phyloP scores from a whole-genome alignment of 495 filamentous ascomycete genomes.

The Podospora bellae-mahoneyi region DNA sequence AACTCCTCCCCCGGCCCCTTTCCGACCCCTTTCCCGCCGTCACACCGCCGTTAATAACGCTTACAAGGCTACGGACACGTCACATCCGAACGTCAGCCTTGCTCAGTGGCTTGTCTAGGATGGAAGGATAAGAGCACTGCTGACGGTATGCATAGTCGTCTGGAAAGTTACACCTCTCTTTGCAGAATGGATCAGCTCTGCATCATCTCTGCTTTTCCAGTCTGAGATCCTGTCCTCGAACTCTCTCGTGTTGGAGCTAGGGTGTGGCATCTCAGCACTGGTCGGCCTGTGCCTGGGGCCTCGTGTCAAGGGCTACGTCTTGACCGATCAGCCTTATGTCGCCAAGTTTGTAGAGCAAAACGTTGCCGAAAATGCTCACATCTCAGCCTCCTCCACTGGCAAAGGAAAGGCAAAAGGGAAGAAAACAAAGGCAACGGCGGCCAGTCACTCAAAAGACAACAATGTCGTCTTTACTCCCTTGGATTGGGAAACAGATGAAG shows the following conservation, averaged over 20 bases:
- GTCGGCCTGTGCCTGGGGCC: constrained; percentile 64
- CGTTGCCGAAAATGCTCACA: constrained; percentile 58
- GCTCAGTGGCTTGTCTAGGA: background rate
- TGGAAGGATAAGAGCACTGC: background rate
- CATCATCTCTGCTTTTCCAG: constrained; percentile 49
- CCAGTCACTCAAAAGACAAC: background rate
- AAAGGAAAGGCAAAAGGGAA: constrained; percentile 5
- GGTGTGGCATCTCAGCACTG: constrained; percentile 79
- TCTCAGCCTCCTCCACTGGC: background rate
- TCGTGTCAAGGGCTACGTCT: constrained; percentile 61
- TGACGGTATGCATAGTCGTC: constrained; percentile 52
- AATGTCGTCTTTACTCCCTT: constrained; percentile 50
- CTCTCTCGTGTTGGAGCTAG: constrained; percentile 73
- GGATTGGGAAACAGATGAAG: constrained; percentile 67
- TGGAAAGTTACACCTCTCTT: constrained; percentile 92
- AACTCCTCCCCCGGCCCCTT: constrained; percentile 1
- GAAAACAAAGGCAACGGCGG: background rate
- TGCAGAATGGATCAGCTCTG: constrained; percentile 70
- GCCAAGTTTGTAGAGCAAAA: constrained; percentile 71
- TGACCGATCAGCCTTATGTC: constrained; percentile 89
- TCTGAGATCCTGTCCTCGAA: constrained; percentile 50
- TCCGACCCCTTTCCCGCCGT: background rate
- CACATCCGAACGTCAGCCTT: background rate
- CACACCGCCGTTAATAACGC: background rate
- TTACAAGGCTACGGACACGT: background rate